A percentile compares a stretch with the other conserved stretches of the same genome.
Evolutionary conservation across 805 yeast species (phyloP).

Genomic region (Wickerhamiella galacta): DNA sequence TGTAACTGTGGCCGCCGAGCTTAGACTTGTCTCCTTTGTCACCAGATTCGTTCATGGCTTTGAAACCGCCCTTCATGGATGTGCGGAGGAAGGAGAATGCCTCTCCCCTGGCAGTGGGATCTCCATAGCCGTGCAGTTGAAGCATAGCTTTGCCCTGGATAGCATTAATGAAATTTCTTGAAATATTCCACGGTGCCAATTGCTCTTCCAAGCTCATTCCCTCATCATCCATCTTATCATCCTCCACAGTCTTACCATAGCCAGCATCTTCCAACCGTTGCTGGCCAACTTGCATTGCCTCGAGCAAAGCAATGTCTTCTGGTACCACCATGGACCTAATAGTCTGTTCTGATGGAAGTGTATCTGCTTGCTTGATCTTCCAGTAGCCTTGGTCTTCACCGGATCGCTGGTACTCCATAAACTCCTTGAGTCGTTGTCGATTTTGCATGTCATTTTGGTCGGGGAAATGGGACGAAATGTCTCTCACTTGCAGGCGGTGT

Average conservation of each 20-base stretch:
- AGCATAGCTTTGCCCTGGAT: slow-evolving; percentile 96
- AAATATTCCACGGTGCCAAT: slow-evolving; percentile 85
- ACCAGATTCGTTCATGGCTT: slow-evolving; percentile 23
- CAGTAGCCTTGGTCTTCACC: slow-evolving; percentile 92
- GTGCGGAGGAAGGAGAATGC: slow-evolving; percentile 79
- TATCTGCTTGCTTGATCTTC: slow-evolving; percentile 60
- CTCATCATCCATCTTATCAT: slow-evolving; percentile 27
- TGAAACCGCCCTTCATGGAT: slow-evolving; percentile 89
- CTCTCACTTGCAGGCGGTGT: slow-evolving; percentile 66
- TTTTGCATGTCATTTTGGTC: slow-evolving; percentile 96
- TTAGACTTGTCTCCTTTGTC: slow-evolving; percentile 28
- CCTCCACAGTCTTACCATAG: slow-evolving; percentile 28
- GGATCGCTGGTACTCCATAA: slow-evolving; percentile 90
- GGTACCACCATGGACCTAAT: slow-evolving; percentile 76
- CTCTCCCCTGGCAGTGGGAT: slow-evolving; percentile 80
- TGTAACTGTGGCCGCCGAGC: slow-evolving; percentile 52
- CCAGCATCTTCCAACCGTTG: slow-evolving; percentile 72
- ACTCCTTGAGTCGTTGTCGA: slow-evolving; percentile 86
- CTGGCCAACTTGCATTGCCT: slow-evolving; percentile 88
- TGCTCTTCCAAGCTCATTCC: slow-evolving; percentile 58
- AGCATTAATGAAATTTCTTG: slow-evolving; percentile 79
- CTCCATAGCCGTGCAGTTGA: slow-evolving; percentile 87
- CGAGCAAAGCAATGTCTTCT: slow-evolving; percentile 74
- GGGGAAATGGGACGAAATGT: slow-evolving; percentile 83
- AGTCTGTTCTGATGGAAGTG: slow-evolving; percentile 58